phyloP scores from a whole-genome alignment of 2,329 filamentous ascomycete species.

The Capronia coronata region DNA sequence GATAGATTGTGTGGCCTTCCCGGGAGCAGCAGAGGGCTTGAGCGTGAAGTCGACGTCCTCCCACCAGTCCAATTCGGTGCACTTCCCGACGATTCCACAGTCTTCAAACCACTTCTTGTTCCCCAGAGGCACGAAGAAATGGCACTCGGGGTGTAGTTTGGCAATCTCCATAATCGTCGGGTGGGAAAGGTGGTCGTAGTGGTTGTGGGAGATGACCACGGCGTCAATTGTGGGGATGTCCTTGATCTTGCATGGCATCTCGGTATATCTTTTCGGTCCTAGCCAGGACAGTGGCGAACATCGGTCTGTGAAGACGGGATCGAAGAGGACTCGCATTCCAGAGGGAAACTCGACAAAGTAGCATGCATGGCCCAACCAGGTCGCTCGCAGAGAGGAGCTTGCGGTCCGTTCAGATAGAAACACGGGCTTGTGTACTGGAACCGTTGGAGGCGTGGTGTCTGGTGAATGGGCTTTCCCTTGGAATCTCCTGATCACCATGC shows the following conservation, averaged over 20 bases:
- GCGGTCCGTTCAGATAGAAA: conserved; percentile 57
- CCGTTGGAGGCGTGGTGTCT: conserved; percentile 58
- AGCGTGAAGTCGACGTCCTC: conserved; percentile 70
- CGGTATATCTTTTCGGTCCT: conserved; percentile 69
- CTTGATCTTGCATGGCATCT: conserved; percentile 65
- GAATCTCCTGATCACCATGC: conserved; percentile 36
- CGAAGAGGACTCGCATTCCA: conserved; percentile 82
- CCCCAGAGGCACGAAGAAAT: conserved; percentile 82
- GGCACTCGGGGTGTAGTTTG: conserved; percentile 65
- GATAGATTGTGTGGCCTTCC: conserved; percentile 19
- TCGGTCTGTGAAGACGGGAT: conserved; percentile 84
- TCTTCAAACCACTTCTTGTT: conserved; percentile 74
- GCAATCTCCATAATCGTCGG: conserved; percentile 66
- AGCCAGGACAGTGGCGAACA: conserved; percentile 69
- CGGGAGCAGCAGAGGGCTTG: conserved; percentile 34
- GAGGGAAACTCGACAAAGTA: conserved; percentile 86
- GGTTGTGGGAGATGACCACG: conserved; percentile 76
- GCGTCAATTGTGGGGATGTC: conserved; percentile 60
- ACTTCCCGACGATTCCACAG: conserved; percentile 65
- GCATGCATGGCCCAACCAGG: conserved; percentile 93
- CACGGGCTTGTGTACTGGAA: conserved; percentile 59
- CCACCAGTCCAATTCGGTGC: conserved; percentile 96
- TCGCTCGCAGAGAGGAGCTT: conserved; percentile 63
- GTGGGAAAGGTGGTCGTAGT: conserved; percentile 87
- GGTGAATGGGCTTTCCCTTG: conserved; percentile 50